Evolutionary conservation across 345 rosid species (phyloP), one percentile per base, ranked within the genome.

Genomic region (Eutrema japonicum): DNA sequence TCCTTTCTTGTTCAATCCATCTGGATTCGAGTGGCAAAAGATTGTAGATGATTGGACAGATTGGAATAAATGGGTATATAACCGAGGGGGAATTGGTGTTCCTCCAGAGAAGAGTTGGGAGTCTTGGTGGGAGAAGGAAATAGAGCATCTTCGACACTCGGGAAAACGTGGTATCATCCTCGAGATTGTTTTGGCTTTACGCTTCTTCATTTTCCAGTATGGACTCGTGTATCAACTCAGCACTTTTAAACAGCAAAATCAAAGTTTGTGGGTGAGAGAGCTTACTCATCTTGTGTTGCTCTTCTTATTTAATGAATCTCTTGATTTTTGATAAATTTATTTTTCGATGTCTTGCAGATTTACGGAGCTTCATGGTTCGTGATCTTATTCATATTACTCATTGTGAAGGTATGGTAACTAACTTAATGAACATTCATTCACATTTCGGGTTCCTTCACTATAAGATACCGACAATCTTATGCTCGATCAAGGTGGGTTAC

Each of bases 51-150:
- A 88, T 30, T 88, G 93, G 93, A 83, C 87, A 12, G 87, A 88
- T 32, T 88, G 91, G 92, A 81, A 83, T 13, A 83, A 82, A 64
- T 88, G 90, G 93, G 80, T 86, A 58, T 80, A 73, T 62, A 83
- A 79, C 66, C 78, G 79, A 10, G 91, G 91, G 2, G 90, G 87
- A 37, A 82, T 86, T 0, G 90, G 90, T 75, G 88, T 88, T 32
- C 83, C 80, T 42, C 81, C 85, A 3, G 85, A 84, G 68, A 88
- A 84, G 64, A 88, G 90, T 55, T 88, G 90, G 90, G 92, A 88
- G 54, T 88, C 92, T 8, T 88, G 92, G 92, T 88, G 92, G 92
- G 92, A 85, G 59, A 74, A 84, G 51, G 89, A 87, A 74, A 83
- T 85, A 46, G 82, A 64, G 43, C 88, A 87, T 72, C 92, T 87